Percentiles rank a stretch among this genome's conserved stretches.
These are phyloP conservation scores for Heterobasidion irregulare DNA, from an alignment of 1,284 basidiomycete genomes.

Conservation along the genomic window DNA sequence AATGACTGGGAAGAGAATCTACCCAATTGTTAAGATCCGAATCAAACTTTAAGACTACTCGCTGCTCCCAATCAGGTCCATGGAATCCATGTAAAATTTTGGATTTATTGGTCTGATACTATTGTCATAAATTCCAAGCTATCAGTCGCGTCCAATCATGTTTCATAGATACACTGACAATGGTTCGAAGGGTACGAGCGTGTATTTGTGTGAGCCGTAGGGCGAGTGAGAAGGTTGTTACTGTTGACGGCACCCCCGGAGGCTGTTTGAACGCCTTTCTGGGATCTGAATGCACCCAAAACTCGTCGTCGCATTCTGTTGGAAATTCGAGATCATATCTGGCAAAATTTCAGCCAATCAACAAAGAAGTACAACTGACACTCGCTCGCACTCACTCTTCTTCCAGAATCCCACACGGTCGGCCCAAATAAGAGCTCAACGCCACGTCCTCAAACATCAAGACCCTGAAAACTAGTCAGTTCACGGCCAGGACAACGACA, in stretches of 20 bases:
- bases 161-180: conserved; percentile 25
- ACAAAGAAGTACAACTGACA: no score
- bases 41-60: conserved; percentile 38
- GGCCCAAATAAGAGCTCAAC: conserved; percentile 60
- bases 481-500: background rate
- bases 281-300: conserved; percentile 37
- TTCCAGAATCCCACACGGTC: conserved; percentile 66
- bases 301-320: conserved; percentile 56
- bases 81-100: conserved; percentile 24
- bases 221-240: conserved; percentile 42
- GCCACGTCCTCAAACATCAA: conserved; percentile 52
- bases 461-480: conserved; percentile 28
- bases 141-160: background rate
- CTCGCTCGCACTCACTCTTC: conserved; percentile 46
- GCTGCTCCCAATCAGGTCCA: conserved; percentile 30
- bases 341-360: no score
- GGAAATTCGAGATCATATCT: conserved; percentile 42
- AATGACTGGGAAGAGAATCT: conserved; percentile 34
- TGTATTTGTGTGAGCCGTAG: conserved; percentile 50
- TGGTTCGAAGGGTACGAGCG: conserved; percentile 45
- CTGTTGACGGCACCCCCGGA: conserved; percentile 29
- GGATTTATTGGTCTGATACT: conserved; percentile 40
- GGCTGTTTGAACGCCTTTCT: conserved; percentile 39
- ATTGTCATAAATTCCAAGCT: background rate
- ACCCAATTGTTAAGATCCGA: conserved; percentile 42